phyloP scores from a whole-genome alignment of 2,329 filamentous ascomycete species.

The Sclerotinia minor region DNA sequence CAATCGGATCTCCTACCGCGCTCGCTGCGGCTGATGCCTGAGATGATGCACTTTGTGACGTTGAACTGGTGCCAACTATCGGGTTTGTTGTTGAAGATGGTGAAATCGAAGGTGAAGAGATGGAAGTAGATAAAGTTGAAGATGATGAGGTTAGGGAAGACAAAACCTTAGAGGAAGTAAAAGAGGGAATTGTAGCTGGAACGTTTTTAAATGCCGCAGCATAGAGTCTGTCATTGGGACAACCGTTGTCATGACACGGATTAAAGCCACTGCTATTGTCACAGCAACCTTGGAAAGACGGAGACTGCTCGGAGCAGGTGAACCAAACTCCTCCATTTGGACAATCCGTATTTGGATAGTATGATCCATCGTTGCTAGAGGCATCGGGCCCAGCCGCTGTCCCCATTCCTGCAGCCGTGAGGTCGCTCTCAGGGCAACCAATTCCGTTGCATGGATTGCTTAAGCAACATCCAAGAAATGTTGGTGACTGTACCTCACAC shows the following conservation, averaged over 20 bases:
- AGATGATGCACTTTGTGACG: not conserved
- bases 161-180: not conserved
- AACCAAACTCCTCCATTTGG: slow-evolving; percentile 13
- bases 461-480: slow-evolving; percentile 31
- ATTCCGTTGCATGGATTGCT: slow-evolving; percentile 30
- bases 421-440: slow-evolving; percentile 27
- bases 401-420: slow-evolving; percentile 30
- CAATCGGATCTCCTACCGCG: not conserved
- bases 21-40: not conserved
- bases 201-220: slow-evolving; percentile 2
- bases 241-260: not conserved
- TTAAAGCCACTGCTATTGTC: not conserved
- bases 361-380: slow-evolving; percentile 5
- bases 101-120: too few species aligned
- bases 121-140: not conserved
- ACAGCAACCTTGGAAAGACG: slow-evolving; percentile 21
- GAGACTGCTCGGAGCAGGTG: not conserved
- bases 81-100: not conserved
- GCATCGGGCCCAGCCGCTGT: slow-evolving; percentile 16
- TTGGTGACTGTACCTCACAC: slow-evolving; percentile 28
- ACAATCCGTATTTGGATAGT: slow-evolving; percentile 10
- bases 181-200: not conserved
- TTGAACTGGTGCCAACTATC: not conserved
- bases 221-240: not conserved
- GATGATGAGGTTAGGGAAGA: not conserved